These are phyloP conservation scores for Tulasnella sp. DNA, from an alignment of 768 basidiomycete genomes.

Conservation along the genomic window DNA sequence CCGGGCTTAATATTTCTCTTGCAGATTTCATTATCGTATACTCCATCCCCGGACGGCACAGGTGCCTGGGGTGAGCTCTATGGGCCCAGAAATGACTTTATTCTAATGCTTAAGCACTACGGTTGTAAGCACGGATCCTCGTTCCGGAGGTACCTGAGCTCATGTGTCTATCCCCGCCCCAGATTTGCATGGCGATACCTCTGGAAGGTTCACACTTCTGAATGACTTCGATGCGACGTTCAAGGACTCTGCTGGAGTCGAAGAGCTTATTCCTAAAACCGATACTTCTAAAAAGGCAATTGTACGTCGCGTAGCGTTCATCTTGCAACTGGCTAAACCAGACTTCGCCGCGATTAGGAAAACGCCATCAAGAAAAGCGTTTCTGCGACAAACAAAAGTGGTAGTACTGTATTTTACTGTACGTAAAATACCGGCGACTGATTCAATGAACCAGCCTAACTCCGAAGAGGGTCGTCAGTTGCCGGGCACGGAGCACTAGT, in stretches of 20 bases:
- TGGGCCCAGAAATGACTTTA: neutral
- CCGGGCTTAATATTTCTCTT: neutral
- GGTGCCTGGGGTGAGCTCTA: neutral
- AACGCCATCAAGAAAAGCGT: neutral
- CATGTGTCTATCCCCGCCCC: neutral
- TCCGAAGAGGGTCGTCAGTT: neutral
- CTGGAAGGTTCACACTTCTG: neutral
- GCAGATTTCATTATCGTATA: neutral
- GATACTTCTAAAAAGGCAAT: neutral
- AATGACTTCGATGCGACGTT: neutral
- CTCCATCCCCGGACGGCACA: too few species aligned
- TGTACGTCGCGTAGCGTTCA: neutral
- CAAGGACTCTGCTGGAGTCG: neutral
- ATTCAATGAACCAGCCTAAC: too few species aligned
- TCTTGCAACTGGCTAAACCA: neutral
- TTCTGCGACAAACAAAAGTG: neutral
- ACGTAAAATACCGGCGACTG: neutral
- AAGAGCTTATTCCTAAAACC: neutral
- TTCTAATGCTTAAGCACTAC: neutral
- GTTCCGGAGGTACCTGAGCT: neutral
- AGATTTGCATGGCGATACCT: neutral
- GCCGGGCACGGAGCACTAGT: neutral
- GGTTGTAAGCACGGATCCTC: neutral
- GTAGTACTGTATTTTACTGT: neutral
- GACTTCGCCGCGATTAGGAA: neutral